A percentile compares a stretch with the other conserved stretches of the same genome.
phyloP scores from a whole-genome alignment of 345 rosid species.

The Eucalyptus tenuipes region DNA sequence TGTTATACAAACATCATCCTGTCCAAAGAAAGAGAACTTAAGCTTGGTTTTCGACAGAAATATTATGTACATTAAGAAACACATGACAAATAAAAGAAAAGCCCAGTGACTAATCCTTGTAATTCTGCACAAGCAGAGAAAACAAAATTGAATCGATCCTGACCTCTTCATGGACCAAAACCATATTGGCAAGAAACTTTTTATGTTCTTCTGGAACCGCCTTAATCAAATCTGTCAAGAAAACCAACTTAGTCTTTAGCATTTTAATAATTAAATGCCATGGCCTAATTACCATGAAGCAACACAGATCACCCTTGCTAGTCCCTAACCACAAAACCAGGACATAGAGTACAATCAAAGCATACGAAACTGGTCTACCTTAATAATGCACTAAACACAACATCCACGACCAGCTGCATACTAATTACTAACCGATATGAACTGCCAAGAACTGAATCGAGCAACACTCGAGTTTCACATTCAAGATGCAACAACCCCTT shows the following conservation, averaged over 20 bases:
- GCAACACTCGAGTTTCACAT: not conserved
- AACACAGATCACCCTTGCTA: not conserved
- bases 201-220: constrained; percentile 80
- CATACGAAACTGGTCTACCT: not conserved
- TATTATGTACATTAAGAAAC: not conserved
- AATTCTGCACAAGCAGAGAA: not conserved
- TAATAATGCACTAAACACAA: not conserved
- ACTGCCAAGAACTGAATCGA: not conserved
- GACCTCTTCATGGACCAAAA: constrained; percentile 90
- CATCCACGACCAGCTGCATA: not conserved
- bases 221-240: constrained; percentile 48
- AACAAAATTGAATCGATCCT: not conserved
- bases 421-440: not conserved
- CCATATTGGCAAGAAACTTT: constrained; percentile 67
- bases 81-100: not conserved
- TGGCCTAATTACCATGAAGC: not conserved
- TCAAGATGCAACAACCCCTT: not conserved
- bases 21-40: not conserved
- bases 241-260: not conserved
- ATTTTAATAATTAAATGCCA: not conserved
- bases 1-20: constrained; percentile 63
- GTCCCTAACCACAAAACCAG: not conserved
- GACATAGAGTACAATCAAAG: not conserved
- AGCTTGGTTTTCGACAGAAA: not conserved
- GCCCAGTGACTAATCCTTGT: not conserved